Percentiles rank a stretch among this genome's conserved stretches.
These are phyloP conservation scores for Silene coronaria DNA, from an alignment of 179 eudicot genomes.

Conservation along the genomic window DNA sequence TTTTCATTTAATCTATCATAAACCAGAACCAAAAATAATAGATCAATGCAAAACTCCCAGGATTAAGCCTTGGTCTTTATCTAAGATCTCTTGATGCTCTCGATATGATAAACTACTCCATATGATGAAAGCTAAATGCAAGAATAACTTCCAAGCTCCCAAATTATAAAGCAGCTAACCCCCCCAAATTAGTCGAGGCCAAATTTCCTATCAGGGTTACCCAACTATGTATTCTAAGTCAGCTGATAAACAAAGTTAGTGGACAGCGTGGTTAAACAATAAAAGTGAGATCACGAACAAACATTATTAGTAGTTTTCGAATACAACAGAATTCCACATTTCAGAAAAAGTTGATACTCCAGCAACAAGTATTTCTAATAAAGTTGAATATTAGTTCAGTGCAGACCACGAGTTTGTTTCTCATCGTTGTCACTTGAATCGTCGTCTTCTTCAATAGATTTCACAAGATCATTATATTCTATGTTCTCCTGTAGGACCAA, in stretches of 20 bases:
- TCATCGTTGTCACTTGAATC: slow-evolving; percentile 21
- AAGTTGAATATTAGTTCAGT: not conserved
- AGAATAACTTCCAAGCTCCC: too few species aligned
- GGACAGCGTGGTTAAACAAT: not conserved
- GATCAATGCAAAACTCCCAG: not conserved
- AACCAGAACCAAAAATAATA: not conserved
- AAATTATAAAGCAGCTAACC: not conserved
- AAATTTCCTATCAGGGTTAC: not conserved
- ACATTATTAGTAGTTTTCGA: not conserved
- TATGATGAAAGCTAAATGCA: too few species aligned
- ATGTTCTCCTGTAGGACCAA: slow-evolving; percentile 67
- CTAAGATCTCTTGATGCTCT: not conserved
- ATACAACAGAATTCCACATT: not conserved
- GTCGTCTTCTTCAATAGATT: slow-evolving; percentile 34
- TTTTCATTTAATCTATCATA: too few species aligned
- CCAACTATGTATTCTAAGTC: not conserved
- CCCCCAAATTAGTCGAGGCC: too few species aligned
- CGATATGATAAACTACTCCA: too few species aligned
- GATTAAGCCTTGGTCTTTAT: not conserved
- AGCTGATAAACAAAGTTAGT: not conserved
- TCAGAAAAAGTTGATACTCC: not conserved
- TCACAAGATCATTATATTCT: slow-evolving; percentile 78
- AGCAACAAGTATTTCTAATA: not conserved
- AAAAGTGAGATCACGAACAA: slow-evolving; percentile 5
- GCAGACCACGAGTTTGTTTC: slow-evolving; percentile 35